phyloP scores from a whole-genome alignment of 257 asterid species.

The Datura wrightii region DNA sequence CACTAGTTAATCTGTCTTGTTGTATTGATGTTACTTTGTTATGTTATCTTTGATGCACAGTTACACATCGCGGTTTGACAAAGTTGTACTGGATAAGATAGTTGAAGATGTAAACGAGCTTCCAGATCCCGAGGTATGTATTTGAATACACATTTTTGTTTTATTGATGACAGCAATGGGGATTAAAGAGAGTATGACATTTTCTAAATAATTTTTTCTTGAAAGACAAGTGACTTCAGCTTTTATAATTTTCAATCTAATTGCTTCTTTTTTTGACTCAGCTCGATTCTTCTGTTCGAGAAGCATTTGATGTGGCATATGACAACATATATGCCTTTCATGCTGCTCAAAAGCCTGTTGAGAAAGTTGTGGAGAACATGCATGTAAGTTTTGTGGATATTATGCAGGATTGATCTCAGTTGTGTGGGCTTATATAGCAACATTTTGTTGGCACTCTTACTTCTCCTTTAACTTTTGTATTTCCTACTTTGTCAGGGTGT shows the following conservation, averaged over 20 bases:
- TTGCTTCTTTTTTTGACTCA: conserved; percentile 39
- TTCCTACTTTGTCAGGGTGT: conserved; percentile 71
- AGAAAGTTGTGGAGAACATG: conserved; percentile 86
- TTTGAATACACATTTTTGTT: neutral
- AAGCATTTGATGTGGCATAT: conserved; percentile 97
- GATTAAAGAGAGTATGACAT: neutral
- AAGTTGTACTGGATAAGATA: conserved; percentile 71
- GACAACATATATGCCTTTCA: conserved; percentile 87
- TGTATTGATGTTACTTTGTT: neutral
- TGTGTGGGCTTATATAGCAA: neutral
- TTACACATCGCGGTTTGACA: conserved; percentile 79
- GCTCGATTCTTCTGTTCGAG: conserved; percentile 83
- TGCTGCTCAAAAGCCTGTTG: conserved; percentile 85
- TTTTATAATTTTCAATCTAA: neutral
- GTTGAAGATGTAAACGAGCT: conserved; percentile 77
- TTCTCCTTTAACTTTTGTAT: conserved; percentile 30
- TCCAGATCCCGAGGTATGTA: conserved; percentile 83
- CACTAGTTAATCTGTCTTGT: neutral
- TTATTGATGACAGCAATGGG: neutral
- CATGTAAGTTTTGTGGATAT: conserved; percentile 52
- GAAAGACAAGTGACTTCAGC: conserved; percentile 10
- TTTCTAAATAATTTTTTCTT: neutral
- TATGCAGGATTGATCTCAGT: conserved; percentile 15
- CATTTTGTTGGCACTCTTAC: neutral
- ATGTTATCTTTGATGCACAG: conserved; percentile 49